phyloP scores from a whole-genome alignment of 163 green algal genomes.

The Scenedesmus sp. region DNA sequence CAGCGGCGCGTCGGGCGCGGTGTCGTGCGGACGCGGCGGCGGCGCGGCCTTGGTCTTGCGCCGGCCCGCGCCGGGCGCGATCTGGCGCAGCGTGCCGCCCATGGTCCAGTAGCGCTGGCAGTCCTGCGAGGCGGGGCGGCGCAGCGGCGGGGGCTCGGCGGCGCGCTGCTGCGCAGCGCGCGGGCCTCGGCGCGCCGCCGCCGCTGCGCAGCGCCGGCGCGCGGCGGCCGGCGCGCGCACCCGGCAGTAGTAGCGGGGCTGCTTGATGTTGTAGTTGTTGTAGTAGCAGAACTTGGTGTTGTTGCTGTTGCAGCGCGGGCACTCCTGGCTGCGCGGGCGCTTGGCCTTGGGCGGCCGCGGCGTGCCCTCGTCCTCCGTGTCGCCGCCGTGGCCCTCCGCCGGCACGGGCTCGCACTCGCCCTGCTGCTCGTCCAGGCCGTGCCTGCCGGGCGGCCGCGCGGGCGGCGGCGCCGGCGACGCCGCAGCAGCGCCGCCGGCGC shows the following conservation, averaged over 20 bases:
- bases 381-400: not conserved
- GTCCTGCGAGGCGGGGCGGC: too few species aligned
- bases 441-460: too few species aligned
- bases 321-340: slow-evolving; percentile 48
- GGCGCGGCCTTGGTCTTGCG: slow-evolving; percentile 79
- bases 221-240: slow-evolving; percentile 56
- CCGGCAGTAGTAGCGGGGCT: slow-evolving; percentile 86
- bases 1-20: too few species aligned
- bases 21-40: not conserved
- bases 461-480: too few species aligned
- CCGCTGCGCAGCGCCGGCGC: too few species aligned
- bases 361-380: slow-evolving; percentile 4
- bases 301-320: slow-evolving; percentile 67
- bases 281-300: slow-evolving; percentile 92
- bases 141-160: too few species aligned
- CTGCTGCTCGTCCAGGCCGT: too few species aligned
- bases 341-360: slow-evolving; percentile 35
- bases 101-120: slow-evolving; percentile 94
- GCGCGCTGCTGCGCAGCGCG: too few species aligned
- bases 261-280: slow-evolving; percentile 93
- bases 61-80: slow-evolving; percentile 82
- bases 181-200: too few species aligned
- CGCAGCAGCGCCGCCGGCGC: too few species aligned
- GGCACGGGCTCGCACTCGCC: too few species aligned
- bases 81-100: slow-evolving; percentile 88